These are phyloP conservation scores for Graphiopsis chlorocephala DNA, from an alignment of 2,329 filamentous ascomycete species.

Conservation along the genomic window DNA sequence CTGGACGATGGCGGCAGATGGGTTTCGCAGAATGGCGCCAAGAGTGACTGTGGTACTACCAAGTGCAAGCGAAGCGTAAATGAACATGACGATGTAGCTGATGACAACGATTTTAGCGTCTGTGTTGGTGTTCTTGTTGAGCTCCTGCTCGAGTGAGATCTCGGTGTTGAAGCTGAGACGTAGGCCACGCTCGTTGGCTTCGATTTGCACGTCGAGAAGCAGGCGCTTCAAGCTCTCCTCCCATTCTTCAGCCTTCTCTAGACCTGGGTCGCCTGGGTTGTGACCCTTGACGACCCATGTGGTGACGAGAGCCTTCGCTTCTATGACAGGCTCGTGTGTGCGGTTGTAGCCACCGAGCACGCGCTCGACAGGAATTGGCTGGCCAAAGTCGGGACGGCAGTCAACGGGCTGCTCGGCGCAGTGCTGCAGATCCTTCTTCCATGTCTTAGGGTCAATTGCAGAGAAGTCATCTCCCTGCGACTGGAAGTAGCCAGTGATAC, in stretches of 20 bases:
- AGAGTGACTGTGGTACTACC: constrained; percentile 82
- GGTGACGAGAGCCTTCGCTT: constrained; percentile 77
- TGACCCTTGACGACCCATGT: constrained; percentile 95
- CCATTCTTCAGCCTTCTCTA: constrained; percentile 81
- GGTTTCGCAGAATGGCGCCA: constrained; percentile 74
- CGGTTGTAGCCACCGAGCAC: constrained; percentile 77
- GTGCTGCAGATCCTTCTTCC: constrained; percentile 67
- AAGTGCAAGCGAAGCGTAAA: constrained; percentile 90
- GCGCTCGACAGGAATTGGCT: constrained; percentile 81
- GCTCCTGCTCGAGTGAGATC: constrained; percentile 87
- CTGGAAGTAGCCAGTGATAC: constrained; percentile 84
- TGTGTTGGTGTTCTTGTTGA: constrained; percentile 97
- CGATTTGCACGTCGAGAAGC: constrained; percentile 72
- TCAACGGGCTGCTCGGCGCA: constrained; percentile 69
- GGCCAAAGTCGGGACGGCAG: constrained; percentile 84
- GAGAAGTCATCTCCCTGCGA: constrained; percentile 49
- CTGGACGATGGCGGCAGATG: constrained; percentile 81
- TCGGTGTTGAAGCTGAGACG: constrained; percentile 93
- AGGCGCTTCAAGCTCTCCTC: constrained; percentile 74
- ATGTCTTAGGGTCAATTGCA: constrained; percentile 58
- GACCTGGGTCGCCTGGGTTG: constrained; percentile 66
- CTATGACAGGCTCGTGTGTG: constrained; percentile 55
- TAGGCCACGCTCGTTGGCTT: constrained; percentile 74
- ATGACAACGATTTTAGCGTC: constrained; percentile 95
- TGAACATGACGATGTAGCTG: constrained; percentile 98